These are phyloP conservation scores for Epithele typhae DNA, from an alignment of 768 basidiomycete genomes.

Conservation along the genomic window DNA sequence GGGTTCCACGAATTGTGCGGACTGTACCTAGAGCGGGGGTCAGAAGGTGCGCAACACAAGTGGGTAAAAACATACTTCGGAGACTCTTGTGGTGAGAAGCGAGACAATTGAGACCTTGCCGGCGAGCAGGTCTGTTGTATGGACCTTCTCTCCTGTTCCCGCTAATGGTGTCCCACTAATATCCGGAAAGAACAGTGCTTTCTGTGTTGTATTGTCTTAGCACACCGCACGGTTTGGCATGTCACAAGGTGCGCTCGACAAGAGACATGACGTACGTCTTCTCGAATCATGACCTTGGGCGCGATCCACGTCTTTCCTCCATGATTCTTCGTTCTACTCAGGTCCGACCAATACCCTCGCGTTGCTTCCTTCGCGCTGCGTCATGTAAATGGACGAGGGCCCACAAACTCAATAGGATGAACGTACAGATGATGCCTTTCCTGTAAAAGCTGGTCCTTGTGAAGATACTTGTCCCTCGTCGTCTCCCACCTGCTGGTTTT, in stretches of 20 bases:
- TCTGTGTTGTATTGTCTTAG: slow-evolving; percentile 42
- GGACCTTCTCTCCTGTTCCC: slow-evolving; percentile 42
- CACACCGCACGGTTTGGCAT: too few relatives aligned
- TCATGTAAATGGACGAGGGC: too few relatives aligned
- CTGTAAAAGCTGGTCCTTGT: slow-evolving; percentile 64
- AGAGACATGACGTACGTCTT: too few relatives aligned
- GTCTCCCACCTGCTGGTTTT: slow-evolving; percentile 54
- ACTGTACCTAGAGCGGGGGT: slow-evolving; percentile 58
- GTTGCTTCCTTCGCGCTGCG: slow-evolving; percentile 56
- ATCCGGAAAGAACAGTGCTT: slow-evolving; percentile 89
- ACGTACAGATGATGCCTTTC: slow-evolving; percentile 60
- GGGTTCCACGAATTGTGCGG: slow-evolving; percentile 60
- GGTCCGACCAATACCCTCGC: slow-evolving; percentile 87
- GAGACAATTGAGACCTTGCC: slow-evolving; percentile 77
- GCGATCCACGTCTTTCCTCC: slow-evolving; percentile 97
- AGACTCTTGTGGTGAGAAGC: slow-evolving; percentile 82
- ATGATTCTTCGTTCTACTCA: slow-evolving; percentile 71
- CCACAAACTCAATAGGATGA: too few relatives aligned
- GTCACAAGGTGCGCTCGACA: slow-evolving; percentile 29
- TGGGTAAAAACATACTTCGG: slow-evolving; percentile 55
- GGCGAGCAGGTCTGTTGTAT: slow-evolving; percentile 74
- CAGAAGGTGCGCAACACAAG: too few relatives aligned
- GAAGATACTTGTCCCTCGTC: slow-evolving; percentile 62
- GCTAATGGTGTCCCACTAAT: slow-evolving; percentile 68
- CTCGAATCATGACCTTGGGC: slow-evolving; percentile 81